Evolutionary conservation across 768 basidiomycete species (phyloP).

Genomic region (Tremella fuciformis): DNA sequence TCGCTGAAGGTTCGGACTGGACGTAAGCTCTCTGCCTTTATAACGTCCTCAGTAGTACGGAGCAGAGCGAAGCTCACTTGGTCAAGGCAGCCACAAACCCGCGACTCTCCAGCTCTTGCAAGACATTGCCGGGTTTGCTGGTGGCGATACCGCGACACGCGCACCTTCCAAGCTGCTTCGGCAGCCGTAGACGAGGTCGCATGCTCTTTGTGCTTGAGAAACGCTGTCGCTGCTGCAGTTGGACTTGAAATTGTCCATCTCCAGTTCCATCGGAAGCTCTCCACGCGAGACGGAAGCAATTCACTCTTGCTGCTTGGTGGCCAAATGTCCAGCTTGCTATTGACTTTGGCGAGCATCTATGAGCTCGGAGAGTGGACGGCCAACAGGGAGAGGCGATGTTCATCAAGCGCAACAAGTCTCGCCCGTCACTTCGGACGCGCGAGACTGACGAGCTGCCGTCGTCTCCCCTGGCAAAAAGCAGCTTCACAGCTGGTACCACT

Average conservation of each 20-base stretch:
- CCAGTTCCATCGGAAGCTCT: too few relatives aligned
- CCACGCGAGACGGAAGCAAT: too few relatives aligned
- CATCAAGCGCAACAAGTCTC: constrained; percentile 46
- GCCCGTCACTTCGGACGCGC: constrained; percentile 37
- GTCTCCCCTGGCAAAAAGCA: constrained; percentile 30
- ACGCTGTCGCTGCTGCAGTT: too few relatives aligned
- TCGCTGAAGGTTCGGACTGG: constrained; percentile 34
- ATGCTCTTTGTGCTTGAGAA: too few relatives aligned
- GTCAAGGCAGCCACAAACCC: constrained; percentile 50
- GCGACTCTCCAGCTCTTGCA: constrained; percentile 42
- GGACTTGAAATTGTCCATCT: too few relatives aligned
- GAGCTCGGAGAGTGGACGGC: too few relatives aligned
- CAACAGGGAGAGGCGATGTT: constrained; percentile 31
- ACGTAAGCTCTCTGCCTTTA: background rate
- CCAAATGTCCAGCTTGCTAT: too few relatives aligned
- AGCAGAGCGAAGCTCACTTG: constrained; percentile 29
- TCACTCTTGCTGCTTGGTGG: too few relatives aligned
- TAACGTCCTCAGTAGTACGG: background rate
- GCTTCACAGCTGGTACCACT: constrained; percentile 17
- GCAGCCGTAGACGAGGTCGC: too few relatives aligned
- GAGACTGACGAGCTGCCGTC: constrained; percentile 27
- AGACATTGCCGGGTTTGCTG: constrained; percentile 6
- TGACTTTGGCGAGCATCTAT: too few relatives aligned
- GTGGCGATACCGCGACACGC: background rate
- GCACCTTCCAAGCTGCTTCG: too few relatives aligned